Base-by-base conservation (phyloP, 768 basidiomycete genomes). In the Amanita inopinata region DNA sequence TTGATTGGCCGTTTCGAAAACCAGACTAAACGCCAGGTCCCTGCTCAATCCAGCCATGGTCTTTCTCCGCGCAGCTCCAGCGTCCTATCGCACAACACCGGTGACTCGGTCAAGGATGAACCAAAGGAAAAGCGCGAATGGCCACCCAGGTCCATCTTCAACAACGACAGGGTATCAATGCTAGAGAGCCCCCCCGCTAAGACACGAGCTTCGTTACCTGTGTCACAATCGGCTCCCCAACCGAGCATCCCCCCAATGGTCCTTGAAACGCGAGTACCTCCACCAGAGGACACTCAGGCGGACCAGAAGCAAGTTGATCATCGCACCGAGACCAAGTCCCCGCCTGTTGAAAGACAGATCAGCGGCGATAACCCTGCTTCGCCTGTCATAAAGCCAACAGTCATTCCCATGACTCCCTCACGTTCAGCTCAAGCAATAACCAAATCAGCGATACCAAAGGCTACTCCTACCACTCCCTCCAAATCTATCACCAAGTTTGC, bases 1-100 rank as follows among this genome's bases (percentile, higher is more conserved):
- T 80, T 91, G 63, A 91, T 91, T 55, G 88, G 88, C 39, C 75
- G 83, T 46, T 91, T 91, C 51, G 88, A 91, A 60, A 83, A 76
- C 52, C 80, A 85, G 63, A 78, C 71, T 43, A 89, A 85, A 57
- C 75, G 77, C 38, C 72, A 75, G 51, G 62, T 76, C 3, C 51
- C 64, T 7, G 56, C 70, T 20, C 53, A 50, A 12, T 55, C 70
- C 38, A 51, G 52, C 38, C 52, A 57, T 36, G 54, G 52, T 47
- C 50, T 55, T 47, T 61, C 71, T 22, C 67, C 75, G 11, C 73
- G 83, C 46, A 80, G 78, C 51, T 69, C 74, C n/a, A 85, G 79
- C 51, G 80, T 77, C 46, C 61, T 70, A 14, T 81, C 82, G 20
- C 75, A 85, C 50, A 64, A 63, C 41, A 71, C 76, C 5, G 73